Percentiles rank a stretch among this genome's conserved stretches.
phyloP scores from a whole-genome alignment of 768 basidiomycete genomes.

The Pulveroboletus sp. region DNA sequence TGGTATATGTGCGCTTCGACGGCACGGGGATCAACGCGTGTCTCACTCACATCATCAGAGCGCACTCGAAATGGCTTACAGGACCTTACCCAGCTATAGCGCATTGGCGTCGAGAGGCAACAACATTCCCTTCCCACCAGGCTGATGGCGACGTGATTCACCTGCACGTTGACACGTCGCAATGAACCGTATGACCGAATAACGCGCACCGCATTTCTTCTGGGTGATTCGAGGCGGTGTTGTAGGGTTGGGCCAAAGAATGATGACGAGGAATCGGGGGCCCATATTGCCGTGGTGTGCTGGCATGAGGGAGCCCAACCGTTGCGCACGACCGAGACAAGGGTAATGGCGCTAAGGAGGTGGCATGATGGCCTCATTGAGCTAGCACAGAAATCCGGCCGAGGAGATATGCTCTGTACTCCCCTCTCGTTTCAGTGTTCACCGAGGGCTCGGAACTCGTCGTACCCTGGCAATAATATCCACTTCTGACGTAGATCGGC shows the following conservation, averaged over 20 bases:
- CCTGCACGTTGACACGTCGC: constrained; percentile 1
- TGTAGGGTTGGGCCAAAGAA: constrained; percentile 4
- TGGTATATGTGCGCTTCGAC: constrained; percentile 18
- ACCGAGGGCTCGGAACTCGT: not conserved
- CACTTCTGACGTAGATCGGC: constrained; percentile 1
- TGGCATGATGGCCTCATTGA: not conserved
- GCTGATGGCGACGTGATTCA: constrained; percentile 1
- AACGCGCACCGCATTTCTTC: constrained; percentile 5
- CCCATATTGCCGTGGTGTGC: not conserved
- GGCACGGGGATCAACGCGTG: constrained; percentile 26
- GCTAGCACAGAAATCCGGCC: not conserved
- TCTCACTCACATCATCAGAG: constrained; percentile 15
- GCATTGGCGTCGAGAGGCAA: constrained; percentile 12
- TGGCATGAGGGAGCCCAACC: not conserved
- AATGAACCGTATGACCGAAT: constrained; percentile 4
- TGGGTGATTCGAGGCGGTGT: constrained; percentile 13
- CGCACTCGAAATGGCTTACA: constrained; percentile 15
- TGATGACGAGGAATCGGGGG: not conserved
- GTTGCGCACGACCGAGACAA: not conserved
- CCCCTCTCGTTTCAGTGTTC: not conserved
- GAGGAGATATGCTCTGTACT: not conserved
- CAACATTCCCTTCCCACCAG: constrained; percentile 2
- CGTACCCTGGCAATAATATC: not conserved
- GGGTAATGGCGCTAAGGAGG: not conserved
- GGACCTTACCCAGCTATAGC: constrained; percentile 10